These are phyloP conservation scores for Fusarium compactum DNA, from an alignment of 2,329 filamentous ascomycete genomes.

Conservation along the genomic window DNA sequence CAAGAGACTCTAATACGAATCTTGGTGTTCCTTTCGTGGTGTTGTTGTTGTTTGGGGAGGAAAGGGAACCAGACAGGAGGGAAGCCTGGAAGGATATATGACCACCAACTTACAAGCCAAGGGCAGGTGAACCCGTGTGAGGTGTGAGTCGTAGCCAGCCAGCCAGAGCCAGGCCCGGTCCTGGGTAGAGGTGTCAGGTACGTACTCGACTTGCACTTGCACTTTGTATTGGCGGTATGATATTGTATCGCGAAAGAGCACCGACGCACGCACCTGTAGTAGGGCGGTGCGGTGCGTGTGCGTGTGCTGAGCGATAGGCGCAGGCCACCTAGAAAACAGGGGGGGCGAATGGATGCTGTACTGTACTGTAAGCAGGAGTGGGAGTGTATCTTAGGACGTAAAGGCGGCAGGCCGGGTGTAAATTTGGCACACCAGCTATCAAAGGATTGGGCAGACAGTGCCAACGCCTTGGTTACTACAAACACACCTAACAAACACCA, in stretches of 20 bases:
- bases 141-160: slow-evolving; percentile 39
- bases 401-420: background rate
- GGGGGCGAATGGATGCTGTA: slow-evolving; percentile 8
- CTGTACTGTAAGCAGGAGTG: slow-evolving; percentile 11
- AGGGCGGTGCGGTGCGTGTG: slow-evolving; percentile 22
- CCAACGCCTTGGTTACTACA: background rate
- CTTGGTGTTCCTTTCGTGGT: slow-evolving; percentile 63
- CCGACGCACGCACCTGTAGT: slow-evolving; percentile 8
- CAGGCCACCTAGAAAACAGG: slow-evolving; percentile 26
- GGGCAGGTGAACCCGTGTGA: slow-evolving; percentile 40
- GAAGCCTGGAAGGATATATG: slow-evolving; percentile 48
- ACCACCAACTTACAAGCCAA: slow-evolving; percentile 33
- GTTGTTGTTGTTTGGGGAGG: slow-evolving; percentile 63
- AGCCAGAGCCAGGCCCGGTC: slow-evolving; percentile 14
- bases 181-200: slow-evolving; percentile 25
- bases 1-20: slow-evolving; percentile 67
- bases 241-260: slow-evolving; percentile 9
- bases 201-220: slow-evolving; percentile 29
- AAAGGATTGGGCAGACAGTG: background rate
- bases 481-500: slow-evolving; percentile 1
- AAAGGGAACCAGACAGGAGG: slow-evolving; percentile 51
- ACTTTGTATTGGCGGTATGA: slow-evolving; percentile 10
- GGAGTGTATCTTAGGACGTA: slow-evolving; percentile 5
- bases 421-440: slow-evolving; percentile 2
- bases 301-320: slow-evolving; percentile 41